A percentile compares a stretch with the other conserved stretches of the same genome.
These are phyloP conservation scores for Alternaria viburni DNA, from an alignment of 2,329 filamentous ascomycete genomes.

Conservation along the genomic window DNA sequence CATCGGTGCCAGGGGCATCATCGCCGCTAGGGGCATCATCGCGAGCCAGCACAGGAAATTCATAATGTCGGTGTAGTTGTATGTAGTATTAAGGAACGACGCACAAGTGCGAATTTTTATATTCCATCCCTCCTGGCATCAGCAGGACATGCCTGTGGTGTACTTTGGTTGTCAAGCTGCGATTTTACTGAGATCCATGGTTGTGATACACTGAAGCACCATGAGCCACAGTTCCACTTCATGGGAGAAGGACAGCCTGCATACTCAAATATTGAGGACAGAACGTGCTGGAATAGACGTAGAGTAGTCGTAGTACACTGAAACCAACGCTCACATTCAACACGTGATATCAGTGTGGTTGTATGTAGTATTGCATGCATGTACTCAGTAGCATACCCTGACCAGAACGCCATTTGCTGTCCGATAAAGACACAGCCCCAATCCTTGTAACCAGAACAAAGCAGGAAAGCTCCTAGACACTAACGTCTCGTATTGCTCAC, in stretches of 20 bases:
- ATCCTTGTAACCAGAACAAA: conserved; percentile 28
- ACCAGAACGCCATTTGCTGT: conserved; percentile 32
- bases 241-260: background rate
- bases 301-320: background rate
- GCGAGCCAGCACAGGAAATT: background rate
- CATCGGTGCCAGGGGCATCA: background rate
- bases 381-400: conserved; percentile 17
- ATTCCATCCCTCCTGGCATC: background rate
- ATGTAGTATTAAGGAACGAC: background rate
- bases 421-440: conserved; percentile 20
- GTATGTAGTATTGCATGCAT: conserved; percentile 4
- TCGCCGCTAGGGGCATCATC: conserved; percentile 14
- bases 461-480: conserved; percentile 19
- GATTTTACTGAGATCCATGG: background rate
- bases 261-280: background rate
- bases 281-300: background rate
- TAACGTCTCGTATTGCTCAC: conserved; percentile 13
- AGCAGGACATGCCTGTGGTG: background rate
- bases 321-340: background rate
- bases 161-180: background rate
- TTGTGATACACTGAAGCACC: background rate
- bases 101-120: background rate
- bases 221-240: background rate
- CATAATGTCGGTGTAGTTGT: background rate
- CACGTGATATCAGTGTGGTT: background rate